These are phyloP conservation scores for Kwoniella dejecticola DNA, from an alignment of 768 basidiomycete genomes.

Conservation along the genomic window DNA sequence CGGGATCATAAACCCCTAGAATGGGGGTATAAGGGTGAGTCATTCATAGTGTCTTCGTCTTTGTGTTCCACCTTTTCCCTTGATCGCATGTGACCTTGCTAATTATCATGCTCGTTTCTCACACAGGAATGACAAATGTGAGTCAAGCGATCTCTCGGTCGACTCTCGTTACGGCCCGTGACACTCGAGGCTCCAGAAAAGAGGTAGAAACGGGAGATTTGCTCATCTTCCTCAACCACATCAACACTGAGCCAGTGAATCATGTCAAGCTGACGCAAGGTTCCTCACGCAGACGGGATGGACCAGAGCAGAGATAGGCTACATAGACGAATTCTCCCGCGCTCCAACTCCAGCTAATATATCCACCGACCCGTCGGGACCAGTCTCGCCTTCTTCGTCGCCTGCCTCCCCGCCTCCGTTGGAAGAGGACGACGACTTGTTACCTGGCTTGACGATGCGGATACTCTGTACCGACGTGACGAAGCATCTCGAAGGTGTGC, in stretches of 20 bases:
- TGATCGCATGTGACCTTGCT: neutral
- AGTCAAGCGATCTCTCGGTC: neutral
- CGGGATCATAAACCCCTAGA: slow-evolving; percentile 37
- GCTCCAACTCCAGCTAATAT: slow-evolving; percentile 21
- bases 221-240: neutral
- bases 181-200: too few relatives aligned
- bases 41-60: neutral
- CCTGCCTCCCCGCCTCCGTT: slow-evolving; percentile 28
- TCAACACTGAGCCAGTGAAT: neutral
- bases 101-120: neutral
- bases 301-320: slow-evolving; percentile 50
- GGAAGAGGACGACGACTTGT: slow-evolving; percentile 17
- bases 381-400: slow-evolving; percentile 37
- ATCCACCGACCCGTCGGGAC: slow-evolving; percentile 31
- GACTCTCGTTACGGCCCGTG: neutral
- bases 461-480: slow-evolving; percentile 53
- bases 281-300: slow-evolving; percentile 46
- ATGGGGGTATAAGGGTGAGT: slow-evolving; percentile 50
- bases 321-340: slow-evolving; percentile 32
- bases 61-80: slow-evolving; percentile 1
- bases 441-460: slow-evolving; percentile 32
- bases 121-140: slow-evolving; percentile 54
- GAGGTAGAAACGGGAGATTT: too few relatives aligned
- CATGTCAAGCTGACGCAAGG: neutral
- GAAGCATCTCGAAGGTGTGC: slow-evolving; percentile 56